Evolutionary conservation across 148 eudicot species (phyloP).

Genomic region (Fagopyrum tataricum): DNA sequence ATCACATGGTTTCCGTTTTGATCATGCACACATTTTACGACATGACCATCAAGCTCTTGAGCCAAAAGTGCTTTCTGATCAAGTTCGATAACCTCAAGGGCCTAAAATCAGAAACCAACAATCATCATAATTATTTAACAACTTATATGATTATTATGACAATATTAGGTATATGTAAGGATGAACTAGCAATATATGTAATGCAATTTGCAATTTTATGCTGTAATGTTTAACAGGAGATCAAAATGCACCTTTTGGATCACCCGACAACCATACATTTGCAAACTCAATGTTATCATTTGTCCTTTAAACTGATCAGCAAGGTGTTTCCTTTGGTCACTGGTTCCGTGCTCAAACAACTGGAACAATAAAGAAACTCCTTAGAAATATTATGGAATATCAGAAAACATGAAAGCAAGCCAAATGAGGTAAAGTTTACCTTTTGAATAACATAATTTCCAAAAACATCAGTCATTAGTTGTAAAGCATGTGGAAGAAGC

Average conservation of each 20-base stretch:
- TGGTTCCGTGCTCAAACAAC: constrained; percentile 47
- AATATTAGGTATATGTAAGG: neutral
- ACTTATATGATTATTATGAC: neutral
- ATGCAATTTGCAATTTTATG: neutral
- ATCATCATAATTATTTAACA: neutral
- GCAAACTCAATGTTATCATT: constrained; percentile 42
- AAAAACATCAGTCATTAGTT: constrained; percentile 67
- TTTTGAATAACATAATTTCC: constrained; percentile 84
- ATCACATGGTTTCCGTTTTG: constrained; percentile 94
- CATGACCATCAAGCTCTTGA: constrained; percentile 77
- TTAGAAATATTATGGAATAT: neutral
- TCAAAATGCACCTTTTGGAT: constrained; percentile 43
- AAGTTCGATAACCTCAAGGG: constrained; percentile 81
- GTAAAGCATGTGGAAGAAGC: constrained; percentile 57
- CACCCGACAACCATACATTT: constrained; percentile 64
- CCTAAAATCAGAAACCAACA: constrained; percentile 33
- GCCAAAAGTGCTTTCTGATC: constrained; percentile 71
- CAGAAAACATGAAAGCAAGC: neutral
- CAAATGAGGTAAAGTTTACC: constrained; percentile 15
- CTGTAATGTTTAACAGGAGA: neutral
- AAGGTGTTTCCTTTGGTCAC: constrained; percentile 40
- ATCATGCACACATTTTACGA: constrained; percentile 76
- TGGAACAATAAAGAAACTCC: constrained; percentile 13
- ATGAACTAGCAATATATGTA: neutral
- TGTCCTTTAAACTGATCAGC: constrained; percentile 37